These are phyloP conservation scores for Candida parachauliodes DNA, from an alignment of 805 yeast species.

Conservation along the genomic window DNA sequence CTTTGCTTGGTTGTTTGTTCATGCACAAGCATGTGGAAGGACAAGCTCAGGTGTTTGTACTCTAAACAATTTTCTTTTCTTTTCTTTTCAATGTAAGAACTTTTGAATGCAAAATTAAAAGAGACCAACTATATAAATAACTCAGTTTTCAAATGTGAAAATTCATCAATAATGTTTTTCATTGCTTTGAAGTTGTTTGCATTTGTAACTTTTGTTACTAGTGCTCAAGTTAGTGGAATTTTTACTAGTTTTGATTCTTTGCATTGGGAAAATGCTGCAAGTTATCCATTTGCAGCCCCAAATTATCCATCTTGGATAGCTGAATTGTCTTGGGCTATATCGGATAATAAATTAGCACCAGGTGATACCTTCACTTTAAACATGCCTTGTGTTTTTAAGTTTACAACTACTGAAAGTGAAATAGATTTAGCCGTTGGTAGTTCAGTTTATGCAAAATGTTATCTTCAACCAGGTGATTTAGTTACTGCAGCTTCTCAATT, in stretches of 20 bases:
- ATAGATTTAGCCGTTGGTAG: slow-evolving; percentile 13
- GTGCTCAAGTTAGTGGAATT: slow-evolving; percentile 14
- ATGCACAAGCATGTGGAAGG: no score
- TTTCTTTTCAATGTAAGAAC: no score
- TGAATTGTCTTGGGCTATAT: slow-evolving; percentile 18
- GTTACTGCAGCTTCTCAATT: slow-evolving; percentile 15
- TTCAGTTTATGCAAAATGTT: slow-evolving; percentile 21
- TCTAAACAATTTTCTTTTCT: no score
- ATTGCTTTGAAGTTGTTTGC: not conserved
- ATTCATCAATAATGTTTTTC: no score
- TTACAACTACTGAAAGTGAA: slow-evolving; percentile 14
- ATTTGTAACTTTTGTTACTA: not conserved
- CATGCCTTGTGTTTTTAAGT: slow-evolving; percentile 25
- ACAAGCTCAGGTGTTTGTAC: no score
- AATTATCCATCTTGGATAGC: slow-evolving; percentile 17
- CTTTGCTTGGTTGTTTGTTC: no score
- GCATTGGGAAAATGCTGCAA: slow-evolving; percentile 9
- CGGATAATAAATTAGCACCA: slow-evolving; percentile 13
- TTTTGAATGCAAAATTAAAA: no score
- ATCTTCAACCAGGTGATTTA: slow-evolving; percentile 15
- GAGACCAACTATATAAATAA: no score
- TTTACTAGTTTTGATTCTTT: slow-evolving; percentile 15
- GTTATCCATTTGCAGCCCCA: slow-evolving; percentile 7
- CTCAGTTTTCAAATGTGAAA: not conserved
- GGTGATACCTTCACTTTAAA: slow-evolving; percentile 26